Percentiles rank a stretch among this genome's conserved stretches.
These are phyloP conservation scores for Epipyxis sp. DNA, from an alignment of 108 stramenopile genomes.

Conservation along the genomic window DNA sequence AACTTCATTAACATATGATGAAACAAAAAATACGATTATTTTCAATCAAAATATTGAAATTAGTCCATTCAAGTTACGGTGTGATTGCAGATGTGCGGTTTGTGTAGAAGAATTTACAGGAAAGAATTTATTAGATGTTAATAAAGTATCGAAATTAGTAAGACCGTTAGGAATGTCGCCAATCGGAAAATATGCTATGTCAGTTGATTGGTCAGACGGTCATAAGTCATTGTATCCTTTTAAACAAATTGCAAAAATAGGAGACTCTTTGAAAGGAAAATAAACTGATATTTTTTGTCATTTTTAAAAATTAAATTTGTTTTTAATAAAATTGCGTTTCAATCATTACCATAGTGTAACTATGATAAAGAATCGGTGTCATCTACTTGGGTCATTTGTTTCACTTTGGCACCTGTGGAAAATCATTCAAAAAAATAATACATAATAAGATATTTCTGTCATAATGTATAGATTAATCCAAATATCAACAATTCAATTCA, in stretches of 20 bases:
- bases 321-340: no score
- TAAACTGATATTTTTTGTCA: no score
- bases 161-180: conserved; percentile 62
- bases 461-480: no score
- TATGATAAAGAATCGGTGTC: no score
- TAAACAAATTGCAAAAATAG: neutral
- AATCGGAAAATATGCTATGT: conserved; percentile 79
- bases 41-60: neutral
- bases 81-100: conserved; percentile 74
- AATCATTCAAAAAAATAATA: no score
- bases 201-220: conserved; percentile 81
- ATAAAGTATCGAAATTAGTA: conserved; percentile 61
- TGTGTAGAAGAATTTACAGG: conserved; percentile 88
- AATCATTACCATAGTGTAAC: no score
- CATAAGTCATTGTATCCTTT: conserved; percentile 76
- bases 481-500: no score
- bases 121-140: conserved; percentile 65
- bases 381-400: no score
- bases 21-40: neutral
- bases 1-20: neutral
- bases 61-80: conserved; percentile 62
- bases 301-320: no score
- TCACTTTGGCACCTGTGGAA: no score
- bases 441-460: no score
- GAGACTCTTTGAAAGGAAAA: no score